A percentile compares a stretch with the other conserved stretches of the same genome.
phyloP scores from a whole-genome alignment of 2,329 filamentous ascomycete genomes.

The Aspergillus viridinutans region DNA sequence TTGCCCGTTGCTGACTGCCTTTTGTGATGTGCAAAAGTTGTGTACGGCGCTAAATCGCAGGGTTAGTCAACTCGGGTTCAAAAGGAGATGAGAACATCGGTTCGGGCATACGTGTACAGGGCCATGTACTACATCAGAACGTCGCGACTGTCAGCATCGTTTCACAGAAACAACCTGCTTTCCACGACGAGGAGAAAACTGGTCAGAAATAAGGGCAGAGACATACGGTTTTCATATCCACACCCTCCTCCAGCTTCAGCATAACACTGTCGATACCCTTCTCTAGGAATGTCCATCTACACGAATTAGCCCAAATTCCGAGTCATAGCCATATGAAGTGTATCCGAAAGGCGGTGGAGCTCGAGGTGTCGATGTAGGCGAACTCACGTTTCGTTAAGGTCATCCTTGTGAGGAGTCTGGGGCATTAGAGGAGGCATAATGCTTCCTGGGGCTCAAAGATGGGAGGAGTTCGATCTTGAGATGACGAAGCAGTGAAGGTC shows the following conservation, averaged over 20 bases:
- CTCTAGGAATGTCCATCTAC: constrained; percentile 85
- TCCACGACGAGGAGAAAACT: background rate
- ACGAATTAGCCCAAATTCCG: constrained; percentile 15
- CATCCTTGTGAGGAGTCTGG: constrained; percentile 53
- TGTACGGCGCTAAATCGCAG: constrained; percentile 68
- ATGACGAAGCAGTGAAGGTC: constrained; percentile 2
- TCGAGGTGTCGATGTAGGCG: background rate
- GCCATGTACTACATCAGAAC: constrained; percentile 71
- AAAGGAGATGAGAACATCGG: constrained; percentile 16
- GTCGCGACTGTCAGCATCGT: constrained; percentile 13
- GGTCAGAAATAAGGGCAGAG: constrained; percentile 6
- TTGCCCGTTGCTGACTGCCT: constrained; percentile 64
- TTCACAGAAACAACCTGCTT: background rate
- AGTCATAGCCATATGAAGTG: background rate
- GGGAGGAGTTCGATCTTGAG: constrained; percentile 2
- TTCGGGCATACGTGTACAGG: constrained; percentile 69
- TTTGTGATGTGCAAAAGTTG: constrained; percentile 98
- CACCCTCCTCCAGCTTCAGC: constrained; percentile 82
- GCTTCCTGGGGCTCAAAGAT: constrained; percentile 6
- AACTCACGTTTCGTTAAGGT: constrained; percentile 59
- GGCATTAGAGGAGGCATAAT: constrained; percentile 37
- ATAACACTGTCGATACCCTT: constrained; percentile 88
- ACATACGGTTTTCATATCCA: constrained; percentile 82
- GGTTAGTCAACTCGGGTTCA: constrained; percentile 13
- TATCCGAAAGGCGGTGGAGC: background rate